A percentile compares a stretch with the other conserved stretches of the same genome.
phyloP scores from a whole-genome alignment of 352 stramenopile species.

The Saprolegnia diclina region DNA sequence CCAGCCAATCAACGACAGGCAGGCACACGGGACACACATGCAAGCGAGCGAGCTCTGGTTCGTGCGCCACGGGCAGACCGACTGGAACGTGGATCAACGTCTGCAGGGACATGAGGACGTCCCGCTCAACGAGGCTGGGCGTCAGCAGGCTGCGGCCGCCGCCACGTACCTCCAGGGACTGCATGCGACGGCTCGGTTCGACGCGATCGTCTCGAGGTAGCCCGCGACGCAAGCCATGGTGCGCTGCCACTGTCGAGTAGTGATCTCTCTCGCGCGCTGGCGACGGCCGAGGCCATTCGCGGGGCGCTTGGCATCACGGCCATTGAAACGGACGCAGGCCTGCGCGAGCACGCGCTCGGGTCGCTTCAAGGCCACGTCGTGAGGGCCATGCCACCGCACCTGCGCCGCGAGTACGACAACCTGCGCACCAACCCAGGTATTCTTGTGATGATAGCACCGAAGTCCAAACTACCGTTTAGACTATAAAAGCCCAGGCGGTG shows the following conservation, averaged over 20 bases:
- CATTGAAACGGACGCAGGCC: neutral
- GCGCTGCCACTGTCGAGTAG: neutral
- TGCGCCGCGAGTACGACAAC: slow-evolving; percentile 2
- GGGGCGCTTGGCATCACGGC: neutral
- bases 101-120: slow-evolving; percentile 23
- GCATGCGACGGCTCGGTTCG: slow-evolving; percentile 1
- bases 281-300: slow-evolving; percentile 17
- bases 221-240: neutral
- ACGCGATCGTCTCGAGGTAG: slow-evolving; percentile 21
- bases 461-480: neutral
- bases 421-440: slow-evolving; percentile 16
- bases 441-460: neutral
- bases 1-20: too few relatives aligned
- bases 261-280: slow-evolving; percentile 14
- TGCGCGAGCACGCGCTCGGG: slow-evolving; percentile 18
- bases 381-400: neutral
- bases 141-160: slow-evolving; percentile 1
- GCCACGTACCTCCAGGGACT: neutral
- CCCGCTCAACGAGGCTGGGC: slow-evolving; percentile 17
- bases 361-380: slow-evolving; percentile 6
- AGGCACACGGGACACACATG: neutral
- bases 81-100: slow-evolving; percentile 25
- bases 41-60: slow-evolving; percentile 16
- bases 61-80: slow-evolving; percentile 24
- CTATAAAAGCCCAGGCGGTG: slow-evolving; percentile 11